Base-by-base conservation (phyloP, 1,284 basidiomycete genomes). In the Tilletia caries region DNA sequence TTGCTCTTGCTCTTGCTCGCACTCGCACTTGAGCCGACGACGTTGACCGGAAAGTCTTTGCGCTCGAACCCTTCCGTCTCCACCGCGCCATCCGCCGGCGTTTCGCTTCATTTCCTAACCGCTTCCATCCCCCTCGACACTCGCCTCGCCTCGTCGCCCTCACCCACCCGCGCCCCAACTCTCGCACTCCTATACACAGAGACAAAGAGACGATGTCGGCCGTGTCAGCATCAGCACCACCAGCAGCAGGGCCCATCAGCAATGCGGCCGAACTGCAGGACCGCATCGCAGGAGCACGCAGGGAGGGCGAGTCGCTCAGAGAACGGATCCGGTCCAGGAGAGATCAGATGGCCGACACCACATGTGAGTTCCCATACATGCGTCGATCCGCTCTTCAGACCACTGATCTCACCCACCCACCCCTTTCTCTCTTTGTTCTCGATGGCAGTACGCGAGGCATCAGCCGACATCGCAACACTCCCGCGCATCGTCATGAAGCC, bases 401-500 rank as follows among this genome's bases (percentile, higher is more conserved):
- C n/a, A n/a, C n/a, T n/a, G 37, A 15, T 41, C 37, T 41, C 8
- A 41, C 8, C 37, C 8, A 15, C 37, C 10, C 10, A 41, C 8
- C 8, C 37, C 15, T 6, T 10, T 10, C 15, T 41, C 37, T 41
- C 37, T 41, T 41, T 41, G 37, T 41, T 41, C 37, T 41, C 37
- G 10, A 6, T 41, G 8, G 10, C 82, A 88, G 95, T 98, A 80
- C 91, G 93, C 67, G 93, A 93, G 25, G 96, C 97, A 93, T 93
- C 95, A 48, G 91, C 91, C 68, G 95, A 98, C 83, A 91, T 97
- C 44, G 93, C 96, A 74, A 91, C 93, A 15, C 87, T 98, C 65
- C 95, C 95, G 44, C 91, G 95, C 71, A 92, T 98, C 76, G 90
- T 95, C 37, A 94, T 98, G 91, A 92, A 93, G 78, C 92, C 93